These are phyloP conservation scores for Macaranga tanarius DNA, from an alignment of 441 rosid species.

Conservation along the genomic window DNA sequence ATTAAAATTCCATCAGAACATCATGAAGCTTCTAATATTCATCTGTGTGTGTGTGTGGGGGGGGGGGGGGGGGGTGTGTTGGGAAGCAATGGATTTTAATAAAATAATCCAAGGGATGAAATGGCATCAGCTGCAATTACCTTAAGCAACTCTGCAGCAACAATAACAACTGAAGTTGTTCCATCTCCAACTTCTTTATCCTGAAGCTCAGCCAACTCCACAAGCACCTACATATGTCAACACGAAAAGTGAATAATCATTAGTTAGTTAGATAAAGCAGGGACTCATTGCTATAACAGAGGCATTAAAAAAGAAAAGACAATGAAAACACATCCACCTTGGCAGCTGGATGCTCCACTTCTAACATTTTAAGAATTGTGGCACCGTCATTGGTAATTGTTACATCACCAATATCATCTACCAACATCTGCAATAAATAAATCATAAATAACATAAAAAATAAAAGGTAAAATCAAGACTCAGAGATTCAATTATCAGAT, in stretches of 20 bases:
- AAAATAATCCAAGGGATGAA: background rate
- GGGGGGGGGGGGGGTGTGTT: background rate
- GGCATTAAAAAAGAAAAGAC: background rate
- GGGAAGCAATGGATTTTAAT: background rate
- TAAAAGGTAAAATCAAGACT: no score
- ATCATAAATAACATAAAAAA: background rate
- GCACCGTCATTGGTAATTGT: slow-evolving; percentile 96
- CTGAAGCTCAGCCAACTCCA: slow-evolving; percentile 96
- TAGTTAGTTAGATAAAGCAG: background rate
- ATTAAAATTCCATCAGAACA: slow-evolving; percentile 7
- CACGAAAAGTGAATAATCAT: background rate
- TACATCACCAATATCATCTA: slow-evolving; percentile 95
- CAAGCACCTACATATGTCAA: slow-evolving; percentile 60
- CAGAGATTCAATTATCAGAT: background rate
- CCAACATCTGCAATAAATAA: slow-evolving; percentile 63
- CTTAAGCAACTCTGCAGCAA: slow-evolving; percentile 95
- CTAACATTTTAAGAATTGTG: slow-evolving; percentile 88
- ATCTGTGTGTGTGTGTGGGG: no score
- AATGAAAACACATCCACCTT: slow-evolving; percentile 49
- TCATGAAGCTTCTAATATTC: background rate
- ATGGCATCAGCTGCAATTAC: slow-evolving; percentile 34
- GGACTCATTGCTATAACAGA: background rate
- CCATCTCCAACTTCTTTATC: slow-evolving; percentile 99
- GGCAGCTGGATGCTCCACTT: slow-evolving; percentile 98
- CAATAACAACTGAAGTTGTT: slow-evolving; percentile 92